phyloP scores from a whole-genome alignment of 176 grass and related monocot species.

The Chloris gayana region DNA sequence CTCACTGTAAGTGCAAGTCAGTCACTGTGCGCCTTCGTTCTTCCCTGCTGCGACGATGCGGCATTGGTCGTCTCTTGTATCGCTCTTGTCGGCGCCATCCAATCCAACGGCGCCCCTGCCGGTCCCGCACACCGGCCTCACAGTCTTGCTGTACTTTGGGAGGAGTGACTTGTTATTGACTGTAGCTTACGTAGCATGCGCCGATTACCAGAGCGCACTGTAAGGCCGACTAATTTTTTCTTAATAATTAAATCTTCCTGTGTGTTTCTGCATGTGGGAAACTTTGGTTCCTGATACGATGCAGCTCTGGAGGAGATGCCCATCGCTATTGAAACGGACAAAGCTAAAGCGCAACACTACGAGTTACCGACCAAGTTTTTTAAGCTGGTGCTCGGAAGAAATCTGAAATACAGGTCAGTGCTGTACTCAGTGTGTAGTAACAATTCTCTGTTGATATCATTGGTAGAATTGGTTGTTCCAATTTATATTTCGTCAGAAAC shows the following conservation, averaged over 20 bases:
- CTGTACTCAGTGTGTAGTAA: background rate
- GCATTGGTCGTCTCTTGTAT: background rate
- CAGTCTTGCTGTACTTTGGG: too few species aligned
- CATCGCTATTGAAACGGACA: constrained; percentile 86
- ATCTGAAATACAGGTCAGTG: constrained; percentile 86
- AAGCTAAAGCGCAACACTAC: constrained; percentile 84
- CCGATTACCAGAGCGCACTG: background rate
- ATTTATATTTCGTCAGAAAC: background rate
- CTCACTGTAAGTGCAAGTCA: constrained; percentile 40
- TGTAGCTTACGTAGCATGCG: background rate
- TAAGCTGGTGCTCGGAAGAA: constrained; percentile 76
- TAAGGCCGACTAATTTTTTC: background rate
- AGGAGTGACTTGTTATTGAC: too few species aligned
- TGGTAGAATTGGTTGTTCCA: background rate
- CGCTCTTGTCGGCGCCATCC: too few species aligned
- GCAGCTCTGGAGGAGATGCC: constrained; percentile 83
- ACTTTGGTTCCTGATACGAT: background rate
- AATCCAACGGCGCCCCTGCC: too few species aligned
- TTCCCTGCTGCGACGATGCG: background rate
- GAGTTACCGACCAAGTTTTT: constrained; percentile 92
- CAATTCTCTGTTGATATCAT: background rate
- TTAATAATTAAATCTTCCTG: background rate
- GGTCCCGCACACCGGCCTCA: too few species aligned
- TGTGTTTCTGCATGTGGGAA: background rate
- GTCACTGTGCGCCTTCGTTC: too few species aligned